These are phyloP conservation scores for Sedum album DNA, from an alignment of 164 flowering plant species.

Conservation along the genomic window DNA sequence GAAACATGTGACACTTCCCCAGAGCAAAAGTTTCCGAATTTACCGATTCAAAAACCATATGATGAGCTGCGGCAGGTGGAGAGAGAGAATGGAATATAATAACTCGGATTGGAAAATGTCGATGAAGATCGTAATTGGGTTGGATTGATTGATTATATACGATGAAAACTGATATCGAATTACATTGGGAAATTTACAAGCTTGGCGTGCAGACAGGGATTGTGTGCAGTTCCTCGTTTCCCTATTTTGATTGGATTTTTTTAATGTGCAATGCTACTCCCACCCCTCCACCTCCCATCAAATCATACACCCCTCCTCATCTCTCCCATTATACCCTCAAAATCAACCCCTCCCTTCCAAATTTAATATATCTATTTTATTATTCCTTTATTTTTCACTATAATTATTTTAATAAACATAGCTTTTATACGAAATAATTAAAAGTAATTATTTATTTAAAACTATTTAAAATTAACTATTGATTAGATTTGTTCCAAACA, in stretches of 20 bases:
- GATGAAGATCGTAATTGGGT: neutral
- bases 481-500: no score
- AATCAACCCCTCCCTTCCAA: no score
- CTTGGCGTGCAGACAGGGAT: constrained; percentile 2
- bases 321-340: no score
- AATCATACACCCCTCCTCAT: no score
- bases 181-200: neutral
- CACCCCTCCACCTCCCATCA: no score
- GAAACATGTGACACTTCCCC: neutral
- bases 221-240: neutral
- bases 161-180: neutral
- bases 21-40: neutral
- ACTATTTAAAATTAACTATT: no score
- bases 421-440: no score
- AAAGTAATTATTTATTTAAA: no score
- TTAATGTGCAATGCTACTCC: no score
- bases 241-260: neutral
- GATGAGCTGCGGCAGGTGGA: neutral
- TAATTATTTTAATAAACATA: no score
- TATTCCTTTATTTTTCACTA: no score
- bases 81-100: neutral
- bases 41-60: neutral
- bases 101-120: neutral
- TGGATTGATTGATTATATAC: neutral
- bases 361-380: no score